These are phyloP conservation scores for Mycena galopus DNA, from an alignment of 768 basidiomycete genomes.

Conservation along the genomic window DNA sequence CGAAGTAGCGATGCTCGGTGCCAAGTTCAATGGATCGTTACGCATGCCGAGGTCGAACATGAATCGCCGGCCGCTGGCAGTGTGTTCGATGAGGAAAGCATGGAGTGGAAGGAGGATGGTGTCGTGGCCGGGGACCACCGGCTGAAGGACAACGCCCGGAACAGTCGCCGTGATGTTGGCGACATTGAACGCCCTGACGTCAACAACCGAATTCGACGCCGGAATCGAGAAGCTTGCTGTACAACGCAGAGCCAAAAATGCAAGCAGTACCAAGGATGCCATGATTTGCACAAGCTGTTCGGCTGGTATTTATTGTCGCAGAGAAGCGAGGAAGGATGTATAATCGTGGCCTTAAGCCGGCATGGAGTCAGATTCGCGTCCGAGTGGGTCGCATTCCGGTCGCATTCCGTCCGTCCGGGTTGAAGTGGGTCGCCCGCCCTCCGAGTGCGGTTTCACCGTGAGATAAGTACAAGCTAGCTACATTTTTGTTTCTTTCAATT, in stretches of 20 bases:
- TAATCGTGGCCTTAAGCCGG: no score
- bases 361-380: not conserved
- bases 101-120: constrained; percentile 8
- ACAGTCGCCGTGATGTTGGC: constrained; percentile 18
- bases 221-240: constrained; percentile 12
- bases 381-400: not conserved
- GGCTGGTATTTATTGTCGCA: not conserved
- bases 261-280: constrained; percentile 3
- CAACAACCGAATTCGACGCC: constrained; percentile 9
- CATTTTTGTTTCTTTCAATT: no score
- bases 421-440: not conserved
- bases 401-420: not conserved
- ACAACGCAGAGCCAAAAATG: not conserved
- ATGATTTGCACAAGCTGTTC: not conserved
- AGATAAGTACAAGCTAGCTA: no score
- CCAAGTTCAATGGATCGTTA: constrained; percentile 17
- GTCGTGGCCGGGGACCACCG: constrained; percentile 24
- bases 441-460: no score
- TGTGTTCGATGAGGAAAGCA: constrained; percentile 32
- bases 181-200: constrained; percentile 32
- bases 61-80: constrained; percentile 14
- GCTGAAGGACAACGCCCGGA: constrained; percentile 10
- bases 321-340: no score
- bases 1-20: constrained; percentile 17
- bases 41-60: constrained; percentile 35